Percentiles rank a stretch among this genome's conserved stretches.
phyloP scores from a whole-genome alignment of 257 asterid genomes.

The Vinca minor region DNA sequence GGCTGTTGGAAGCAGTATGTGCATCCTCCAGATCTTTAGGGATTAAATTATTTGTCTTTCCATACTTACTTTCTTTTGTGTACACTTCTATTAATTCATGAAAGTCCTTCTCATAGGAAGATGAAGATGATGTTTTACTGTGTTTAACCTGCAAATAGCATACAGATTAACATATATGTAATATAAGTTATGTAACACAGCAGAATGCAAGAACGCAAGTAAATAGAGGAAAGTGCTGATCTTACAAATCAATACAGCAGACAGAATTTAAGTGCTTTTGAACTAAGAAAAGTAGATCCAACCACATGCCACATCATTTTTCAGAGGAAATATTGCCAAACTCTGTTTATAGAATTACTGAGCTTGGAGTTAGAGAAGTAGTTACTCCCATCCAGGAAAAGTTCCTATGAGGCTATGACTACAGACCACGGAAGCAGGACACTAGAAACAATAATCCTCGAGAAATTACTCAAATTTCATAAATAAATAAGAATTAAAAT shows the following conservation, averaged over 20 bases:
- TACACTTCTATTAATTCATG: slow-evolving; percentile 38
- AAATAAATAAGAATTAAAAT: slow-evolving; percentile 11
- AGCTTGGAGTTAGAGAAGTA: background rate
- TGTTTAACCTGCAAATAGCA: slow-evolving; percentile 47
- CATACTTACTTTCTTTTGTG: slow-evolving; percentile 27
- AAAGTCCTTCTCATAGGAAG: slow-evolving; percentile 57
- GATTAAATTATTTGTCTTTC: slow-evolving; percentile 14
- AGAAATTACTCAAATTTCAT: slow-evolving; percentile 1
- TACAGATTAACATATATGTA: background rate
- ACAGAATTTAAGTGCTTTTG: background rate
- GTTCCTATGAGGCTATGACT: background rate
- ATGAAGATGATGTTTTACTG: slow-evolving; percentile 50
- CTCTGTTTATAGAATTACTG: background rate
- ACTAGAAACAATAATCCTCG: slow-evolving; percentile 2
- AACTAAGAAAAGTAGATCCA: background rate
- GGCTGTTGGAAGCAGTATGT: slow-evolving; percentile 13
- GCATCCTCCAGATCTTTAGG: slow-evolving; percentile 25
- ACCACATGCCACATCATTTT: background rate
- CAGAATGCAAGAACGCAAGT: background rate
- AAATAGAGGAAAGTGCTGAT: background rate
- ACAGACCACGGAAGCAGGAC: background rate
- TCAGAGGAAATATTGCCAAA: background rate
- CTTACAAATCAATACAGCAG: background rate
- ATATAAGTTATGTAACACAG: no score
- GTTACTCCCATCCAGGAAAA: background rate